These are phyloP conservation scores for Syncephalastrum contaminatum DNA, from an alignment of 371 early-diverging fungal genomes.

Conservation along the genomic window DNA sequence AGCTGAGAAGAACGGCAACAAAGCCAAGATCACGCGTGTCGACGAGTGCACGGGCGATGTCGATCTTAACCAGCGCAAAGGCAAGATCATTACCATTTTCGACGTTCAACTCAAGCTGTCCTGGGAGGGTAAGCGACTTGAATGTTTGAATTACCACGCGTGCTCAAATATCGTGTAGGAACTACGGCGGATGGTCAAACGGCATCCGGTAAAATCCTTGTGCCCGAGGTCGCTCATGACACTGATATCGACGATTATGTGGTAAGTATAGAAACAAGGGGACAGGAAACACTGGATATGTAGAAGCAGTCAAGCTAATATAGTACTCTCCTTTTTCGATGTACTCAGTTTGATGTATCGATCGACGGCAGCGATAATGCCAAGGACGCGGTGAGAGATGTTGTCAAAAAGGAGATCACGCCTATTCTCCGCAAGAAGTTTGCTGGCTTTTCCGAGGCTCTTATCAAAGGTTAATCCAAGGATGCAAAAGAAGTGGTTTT, in stretches of 20 bases:
- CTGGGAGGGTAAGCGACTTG: constrained; percentile 66
- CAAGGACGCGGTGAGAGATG: constrained; percentile 65
- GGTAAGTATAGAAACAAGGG: constrained; percentile 39
- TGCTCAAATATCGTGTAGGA: constrained; percentile 32
- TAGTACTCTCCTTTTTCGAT: background rate
- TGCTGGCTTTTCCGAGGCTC: constrained; percentile 64
- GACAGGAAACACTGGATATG: background rate
- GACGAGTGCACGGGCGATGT: constrained; percentile 71
- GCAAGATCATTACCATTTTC: constrained; percentile 82
- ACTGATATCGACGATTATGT: constrained; percentile 80
- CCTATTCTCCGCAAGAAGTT: constrained; percentile 66
- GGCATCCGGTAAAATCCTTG: constrained; percentile 73
- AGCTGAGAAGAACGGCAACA: constrained; percentile 45
- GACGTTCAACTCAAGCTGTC: constrained; percentile 67
- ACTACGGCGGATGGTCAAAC: constrained; percentile 60
- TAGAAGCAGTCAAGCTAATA: background rate
- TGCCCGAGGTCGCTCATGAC: constrained; percentile 94
- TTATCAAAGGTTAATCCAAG: constrained; percentile 66
- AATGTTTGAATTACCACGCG: background rate
- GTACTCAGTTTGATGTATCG: constrained; percentile 70
- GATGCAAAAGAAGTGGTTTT: background rate
- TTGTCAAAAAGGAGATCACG: constrained; percentile 69
- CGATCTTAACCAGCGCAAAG: constrained; percentile 87
- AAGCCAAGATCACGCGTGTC: constrained; percentile 54
- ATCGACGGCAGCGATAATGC: constrained; percentile 59